Evolutionary conservation across 2,329 filamentous ascomycete species (phyloP), one percentile per base, ranked within the genome.

Genomic region (Epichloe brachyelytri): DNA sequence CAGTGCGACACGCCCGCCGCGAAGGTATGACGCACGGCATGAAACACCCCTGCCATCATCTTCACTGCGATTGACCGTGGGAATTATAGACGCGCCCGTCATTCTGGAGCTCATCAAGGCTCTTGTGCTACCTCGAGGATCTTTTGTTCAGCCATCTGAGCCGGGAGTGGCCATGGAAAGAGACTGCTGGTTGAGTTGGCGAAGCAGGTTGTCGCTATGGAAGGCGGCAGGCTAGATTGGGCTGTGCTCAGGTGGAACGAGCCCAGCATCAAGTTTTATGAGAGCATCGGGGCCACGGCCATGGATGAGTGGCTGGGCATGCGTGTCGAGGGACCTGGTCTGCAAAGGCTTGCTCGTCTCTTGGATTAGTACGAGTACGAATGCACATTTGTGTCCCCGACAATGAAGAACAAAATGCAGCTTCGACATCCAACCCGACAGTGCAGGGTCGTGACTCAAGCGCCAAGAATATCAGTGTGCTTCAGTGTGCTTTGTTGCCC

Each of bases 191-290:
- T 78, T 54, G 79, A 81, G 58, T 70, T 96, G 63, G 91, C 90
- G n/a, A 80, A 78, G 61, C 86, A 95, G 71, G 83, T 88, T 3
- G 62, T 86, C 49, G 76, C 77, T 49, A 83, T 90, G 56, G 74
- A 78, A 3, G 89, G 89, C 1, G 82, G 77, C 7, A 75, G 91
- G 53, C 69, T 97, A 51, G 90, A 97, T 63, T 97, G 91, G 91
- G 82, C 77, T 57, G 93, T 95, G 55, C 68, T 96, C 60, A 91
- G 87, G 70, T 95, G 89, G 89, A 97, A 97, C 63, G 80, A 87
- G 72, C 86, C 88, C 7, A 90, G 85, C 65, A 86, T 97, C 70
- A 75, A 82, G 59, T 96, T 97, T 62, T 97, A 97, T 64, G 74
- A 83, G 66, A 76, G 72, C 53, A 77, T 83, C 49, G 86, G 87